These are phyloP conservation scores for Coemansia sp. DNA, from an alignment of 192 early-diverging fungal species.

Conservation along the genomic window DNA sequence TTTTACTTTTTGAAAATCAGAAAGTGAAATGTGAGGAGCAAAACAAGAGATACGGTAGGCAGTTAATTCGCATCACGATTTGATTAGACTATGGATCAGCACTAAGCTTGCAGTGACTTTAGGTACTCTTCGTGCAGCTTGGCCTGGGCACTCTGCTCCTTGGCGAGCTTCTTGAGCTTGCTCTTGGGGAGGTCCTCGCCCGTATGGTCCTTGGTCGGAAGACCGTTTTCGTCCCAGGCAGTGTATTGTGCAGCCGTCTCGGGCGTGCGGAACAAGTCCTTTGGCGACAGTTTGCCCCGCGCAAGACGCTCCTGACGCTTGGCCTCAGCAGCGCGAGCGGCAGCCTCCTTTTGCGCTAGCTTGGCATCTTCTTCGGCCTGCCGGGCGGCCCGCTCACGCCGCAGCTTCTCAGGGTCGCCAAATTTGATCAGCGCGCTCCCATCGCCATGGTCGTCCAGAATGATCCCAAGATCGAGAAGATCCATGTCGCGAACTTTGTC, in stretches of 20 bases:
- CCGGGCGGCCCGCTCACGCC: slow-evolving; percentile 64
- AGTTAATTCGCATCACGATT: neutral
- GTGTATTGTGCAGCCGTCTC: slow-evolving; percentile 64
- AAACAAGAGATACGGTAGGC: neutral
- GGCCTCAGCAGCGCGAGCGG: slow-evolving; percentile 59
- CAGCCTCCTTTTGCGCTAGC: slow-evolving; percentile 62
- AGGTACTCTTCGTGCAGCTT: slow-evolving; percentile 90
- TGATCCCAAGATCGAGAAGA: slow-evolving; percentile 84
- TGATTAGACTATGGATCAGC: neutral
- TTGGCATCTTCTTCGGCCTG: slow-evolving; percentile 65
- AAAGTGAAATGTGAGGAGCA: neutral
- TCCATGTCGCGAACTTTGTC: slow-evolving; percentile 90
- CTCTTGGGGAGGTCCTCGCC: slow-evolving; percentile 85
- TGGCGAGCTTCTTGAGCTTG: slow-evolving; percentile 83
- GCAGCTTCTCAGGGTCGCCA: slow-evolving; percentile 71
- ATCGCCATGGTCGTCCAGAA: slow-evolving; percentile 93
- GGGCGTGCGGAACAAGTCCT: slow-evolving; percentile 78
- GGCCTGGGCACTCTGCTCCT: slow-evolving; percentile 82
- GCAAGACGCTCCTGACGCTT: slow-evolving; percentile 70
- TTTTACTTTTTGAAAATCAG: neutral
- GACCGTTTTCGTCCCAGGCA: slow-evolving; percentile 79
- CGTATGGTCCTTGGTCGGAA: slow-evolving; percentile 82
- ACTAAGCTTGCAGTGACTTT: slow-evolving; percentile 9
- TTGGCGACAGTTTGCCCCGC: slow-evolving; percentile 74
- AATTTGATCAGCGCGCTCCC: slow-evolving; percentile 92